Percentiles rank a stretch among this genome's conserved stretches.
Evolutionary conservation across 345 rosid genomes (phyloP).

Genomic region (Acer saccharum): DNA sequence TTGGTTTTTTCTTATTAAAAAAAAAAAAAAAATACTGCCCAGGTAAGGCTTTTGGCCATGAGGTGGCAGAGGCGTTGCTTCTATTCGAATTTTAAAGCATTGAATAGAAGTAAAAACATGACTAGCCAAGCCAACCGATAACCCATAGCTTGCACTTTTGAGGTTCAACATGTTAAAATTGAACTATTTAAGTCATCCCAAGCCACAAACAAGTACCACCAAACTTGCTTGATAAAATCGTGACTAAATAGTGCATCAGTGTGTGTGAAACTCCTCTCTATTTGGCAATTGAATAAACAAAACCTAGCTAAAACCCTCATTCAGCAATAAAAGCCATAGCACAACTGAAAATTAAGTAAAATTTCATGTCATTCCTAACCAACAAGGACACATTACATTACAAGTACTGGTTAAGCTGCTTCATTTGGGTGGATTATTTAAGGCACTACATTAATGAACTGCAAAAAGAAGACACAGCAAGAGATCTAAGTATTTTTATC

Average conservation of each 20-base stretch:
- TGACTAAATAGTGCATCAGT: background rate
- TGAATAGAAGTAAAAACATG: background rate
- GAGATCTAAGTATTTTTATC: background rate
- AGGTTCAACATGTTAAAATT: background rate
- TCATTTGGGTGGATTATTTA: background rate
- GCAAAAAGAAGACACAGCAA: background rate
- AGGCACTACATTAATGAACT: background rate
- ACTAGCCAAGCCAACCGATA: background rate
- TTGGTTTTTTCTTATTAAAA: no score
- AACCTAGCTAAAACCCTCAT: background rate
- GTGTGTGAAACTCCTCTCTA: background rate
- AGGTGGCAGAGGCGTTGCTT: no score
- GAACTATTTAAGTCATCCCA: background rate
- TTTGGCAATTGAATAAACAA: background rate
- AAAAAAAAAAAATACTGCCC: no score
- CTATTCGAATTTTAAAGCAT: no score
- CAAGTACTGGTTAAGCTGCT: background rate
- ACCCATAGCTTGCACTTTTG: background rate
- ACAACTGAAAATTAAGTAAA: background rate
- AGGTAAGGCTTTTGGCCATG: no score
- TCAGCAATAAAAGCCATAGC: background rate
- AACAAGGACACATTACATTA: background rate
- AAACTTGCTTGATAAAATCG: background rate
- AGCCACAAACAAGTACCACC: background rate
- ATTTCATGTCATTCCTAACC: background rate